These are phyloP conservation scores for Gossypium trilobum DNA, from an alignment of 441 rosid genomes.

Conservation along the genomic window DNA sequence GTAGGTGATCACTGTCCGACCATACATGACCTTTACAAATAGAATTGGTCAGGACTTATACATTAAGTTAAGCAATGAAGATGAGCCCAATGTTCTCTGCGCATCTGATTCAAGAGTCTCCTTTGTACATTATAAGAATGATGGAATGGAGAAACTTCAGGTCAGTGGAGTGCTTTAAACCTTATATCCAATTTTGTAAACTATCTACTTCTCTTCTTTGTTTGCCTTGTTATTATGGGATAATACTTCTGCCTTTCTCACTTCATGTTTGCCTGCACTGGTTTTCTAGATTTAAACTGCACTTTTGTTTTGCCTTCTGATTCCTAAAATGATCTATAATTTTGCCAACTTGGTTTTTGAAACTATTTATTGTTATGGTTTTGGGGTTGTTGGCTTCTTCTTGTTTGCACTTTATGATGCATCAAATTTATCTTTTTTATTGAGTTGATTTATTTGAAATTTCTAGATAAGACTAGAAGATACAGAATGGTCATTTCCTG, in stretches of 20 bases:
- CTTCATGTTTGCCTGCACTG: background rate
- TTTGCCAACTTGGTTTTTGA: background rate
- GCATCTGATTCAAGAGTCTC: constrained; percentile 76
- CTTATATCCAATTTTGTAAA: constrained; percentile 3
- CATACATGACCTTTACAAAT: constrained; percentile 92
- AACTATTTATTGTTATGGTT: background rate
- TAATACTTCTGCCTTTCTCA: background rate
- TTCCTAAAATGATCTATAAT: background rate
- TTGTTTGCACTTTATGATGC: background rate
- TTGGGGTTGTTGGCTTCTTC: background rate
- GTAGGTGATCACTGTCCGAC: constrained; percentile 84
- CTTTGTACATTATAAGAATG: constrained; percentile 46
- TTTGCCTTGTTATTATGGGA: background rate
- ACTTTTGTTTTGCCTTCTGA: background rate
- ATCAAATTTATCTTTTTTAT: background rate
- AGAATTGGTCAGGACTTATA: constrained; percentile 77
- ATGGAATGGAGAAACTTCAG: constrained; percentile 74
- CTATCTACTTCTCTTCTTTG: background rate
- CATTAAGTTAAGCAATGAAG: constrained; percentile 62
- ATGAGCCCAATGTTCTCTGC: constrained; percentile 72
- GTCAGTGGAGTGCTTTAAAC: constrained; percentile 32
- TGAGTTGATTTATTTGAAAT: constrained; percentile 10
- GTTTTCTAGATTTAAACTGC: constrained; percentile 3
- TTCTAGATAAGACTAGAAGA: constrained; percentile 67
- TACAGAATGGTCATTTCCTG: constrained; percentile 92